Evolutionary conservation across 192 early-diverging fungal species (phyloP), one percentile per base, ranked within the genome.

Genomic region (Chytriomyces sp.): DNA sequence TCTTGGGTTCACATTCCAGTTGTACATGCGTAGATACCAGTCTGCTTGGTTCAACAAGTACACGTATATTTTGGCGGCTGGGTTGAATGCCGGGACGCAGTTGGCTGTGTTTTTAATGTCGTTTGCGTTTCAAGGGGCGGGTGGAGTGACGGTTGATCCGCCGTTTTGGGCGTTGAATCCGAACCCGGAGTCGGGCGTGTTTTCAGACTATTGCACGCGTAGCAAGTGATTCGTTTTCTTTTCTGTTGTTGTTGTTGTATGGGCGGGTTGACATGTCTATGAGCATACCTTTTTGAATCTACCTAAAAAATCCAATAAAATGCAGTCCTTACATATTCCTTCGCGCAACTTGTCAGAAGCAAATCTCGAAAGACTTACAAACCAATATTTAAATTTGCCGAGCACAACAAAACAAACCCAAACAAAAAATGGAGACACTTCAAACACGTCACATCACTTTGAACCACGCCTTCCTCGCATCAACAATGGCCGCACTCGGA

Each of bases 1-100:
- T 79, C 62, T 87, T 2, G 90, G 89, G 5, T 90, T 92, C 80
- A 76, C 93, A 63, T 91, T 91, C 71, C 93, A 93, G 80, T 92
- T 86, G 69, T 82, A 85, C 57, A 86, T 91, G 81, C 90, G 92
- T 80, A 86, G 88, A 62, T 84, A 86, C 60, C 81, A 85, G 75
- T 86, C 85, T 45, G 82, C 67, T 8, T 92, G 91, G 88, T 95
- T 86, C 83, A 79, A 75, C 50, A 78, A 84, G 53, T 89, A 88
- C 72, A 86, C 87, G 18, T 91, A 88, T 76, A 79, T 87, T 0
- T 67, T 89, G 6, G 83, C 85, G 1, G 90, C 86, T 0, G 90
- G 85, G 1, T 74, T 91, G 23, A 87, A 90, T 74, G 72, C 81
- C n/a, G 89, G 89, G 0, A 69, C 62, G 2, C 50, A 67, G 44